Base-by-base conservation (phyloP, 805 yeast genomes). In the Starmerella riodocensis region DNA sequence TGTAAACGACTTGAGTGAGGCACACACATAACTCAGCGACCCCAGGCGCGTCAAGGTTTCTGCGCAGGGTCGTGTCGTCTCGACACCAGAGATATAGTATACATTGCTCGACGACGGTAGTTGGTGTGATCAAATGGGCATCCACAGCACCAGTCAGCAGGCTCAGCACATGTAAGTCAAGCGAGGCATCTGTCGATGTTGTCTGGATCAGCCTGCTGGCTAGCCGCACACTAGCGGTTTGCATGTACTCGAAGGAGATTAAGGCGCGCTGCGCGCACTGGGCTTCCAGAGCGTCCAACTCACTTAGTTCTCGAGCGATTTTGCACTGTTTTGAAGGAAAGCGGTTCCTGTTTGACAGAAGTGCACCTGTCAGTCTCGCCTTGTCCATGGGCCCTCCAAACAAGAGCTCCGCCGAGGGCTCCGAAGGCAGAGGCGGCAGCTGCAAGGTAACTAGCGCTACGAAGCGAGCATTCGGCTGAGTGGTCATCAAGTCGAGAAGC, bases 11-110 rank as follows among this genome's bases (percentile, higher is more conserved):
- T 20, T 40, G 41, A 7, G 48, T 16, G 11, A 45, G 24, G 27
- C 48, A 46, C 11, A 45, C 34, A 16, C 44, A 42, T 14, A 45
- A 36, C 25, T 46, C 49, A 3, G 41, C 34, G n/a, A 34, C 18
- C 8, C 34, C 37, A 26, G n/a, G 18, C 22, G 33, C 41, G 16
- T 29, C 22, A 20, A 46, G 34, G 16, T 28, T 33, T 23, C 35
- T 34, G 14, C 39, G 33, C 26, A 46, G 34, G 3, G 23, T 21
- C 22, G 35, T 12, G 11, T 25, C 18, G 18, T 39, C 35, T 11
- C 43, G 39, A 20, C 42, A 30, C 50, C 50, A 46, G 24, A 46
- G 40, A 32, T 37, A 46, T 14, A 29, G 21, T 8, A 44, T 41
- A n/a, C 34, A 19, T 7, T 19, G 34, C 14, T 31, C 23, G 13